A percentile compares a stretch with the other conserved stretches of the same genome.
Evolutionary conservation across 1,139 yeast species (phyloP).

Genomic region (Magnusiomyces fungicola): DNA sequence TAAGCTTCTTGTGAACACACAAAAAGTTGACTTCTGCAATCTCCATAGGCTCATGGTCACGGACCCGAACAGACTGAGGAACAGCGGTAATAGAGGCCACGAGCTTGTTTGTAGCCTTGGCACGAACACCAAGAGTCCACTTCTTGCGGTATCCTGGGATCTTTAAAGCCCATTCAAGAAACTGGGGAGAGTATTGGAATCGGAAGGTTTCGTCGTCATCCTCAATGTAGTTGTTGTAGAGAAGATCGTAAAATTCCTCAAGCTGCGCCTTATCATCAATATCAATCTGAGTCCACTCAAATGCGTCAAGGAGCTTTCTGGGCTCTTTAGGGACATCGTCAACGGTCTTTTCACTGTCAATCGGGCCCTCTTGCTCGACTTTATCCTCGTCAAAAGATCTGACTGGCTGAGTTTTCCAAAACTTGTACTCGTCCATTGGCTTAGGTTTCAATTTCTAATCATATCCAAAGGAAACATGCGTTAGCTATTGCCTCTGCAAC

Average conservation of each 20-base stretch:
- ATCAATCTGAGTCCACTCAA: constrained; percentile 85
- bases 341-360: constrained; percentile 60
- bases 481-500: too few species aligned
- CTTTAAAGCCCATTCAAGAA: constrained; percentile 86
- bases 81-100: constrained; percentile 92
- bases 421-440: constrained; percentile 84
- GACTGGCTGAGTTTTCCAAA: constrained; percentile 98
- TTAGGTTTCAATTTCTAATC: constrained; percentile 30
- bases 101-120: constrained; percentile 61
- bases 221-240: constrained; percentile 89
- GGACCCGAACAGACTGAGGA: constrained; percentile 64
- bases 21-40: constrained; percentile 89
- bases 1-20: constrained; percentile 86
- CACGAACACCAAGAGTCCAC: constrained; percentile 94
- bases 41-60: constrained; percentile 44
- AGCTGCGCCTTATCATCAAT: constrained; percentile 51
- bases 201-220: constrained; percentile 89
- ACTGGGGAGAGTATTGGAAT: constrained; percentile 77
- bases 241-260: constrained; percentile 66
- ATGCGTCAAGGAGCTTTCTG: constrained; percentile 61
- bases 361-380: constrained; percentile 72
- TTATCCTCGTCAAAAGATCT: constrained; percentile 58
- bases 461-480: too few species aligned
- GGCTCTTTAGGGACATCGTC: constrained; percentile 67
- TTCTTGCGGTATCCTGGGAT: constrained; percentile 90